Evolutionary conservation across 495 filamentous ascomycete species (phyloP), one percentile per base, ranked within the genome.

Genomic region (Podospora fimiseda): DNA sequence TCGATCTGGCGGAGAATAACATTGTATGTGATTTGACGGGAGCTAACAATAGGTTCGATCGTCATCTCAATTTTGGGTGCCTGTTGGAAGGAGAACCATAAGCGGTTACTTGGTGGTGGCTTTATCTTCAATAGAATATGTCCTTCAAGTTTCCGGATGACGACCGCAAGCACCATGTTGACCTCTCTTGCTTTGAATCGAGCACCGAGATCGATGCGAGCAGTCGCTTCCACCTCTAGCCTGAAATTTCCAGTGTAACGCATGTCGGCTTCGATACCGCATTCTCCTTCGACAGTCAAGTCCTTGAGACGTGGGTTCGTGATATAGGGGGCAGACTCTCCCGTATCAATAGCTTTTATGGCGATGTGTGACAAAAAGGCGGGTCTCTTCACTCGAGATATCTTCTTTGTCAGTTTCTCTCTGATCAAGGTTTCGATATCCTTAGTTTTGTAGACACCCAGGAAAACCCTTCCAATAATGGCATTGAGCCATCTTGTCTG

Each of bases 401-500:
- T 97, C 70, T 98, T 98, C 73, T 96, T 96, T 9, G 85, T 88
- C 56, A 98, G 89, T 74, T 95, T 96, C 37, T 80, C 79, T 43
- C 83, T 79, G 23, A 98, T 75, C 47, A 86, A 78, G 47, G 85
- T 79, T 64, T 96, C 87, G 43, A 96, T 68, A 42, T 91, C 81
- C 27, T 81, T 76, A 0, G 91, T 96, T 64, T 85, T 86, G 68
- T 97, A 90, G 22, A 96, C 57, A 11, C 85, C 87, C 22, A 98
- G 76, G 63, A 97, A 98, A 38, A 95, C 62, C 42, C 93, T 79
- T 11, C 92, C 89, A 37, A 96, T 74, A 51, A 97, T 74, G 13
- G 88, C 93, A 73, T 98, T 97, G 53, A 97, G 79, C 88, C 93
- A 96, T 44, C 91, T 80, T 9, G 90, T 95, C 65, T 96, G 89